Evolutionary conservation across 495 filamentous ascomycete species (phyloP), one percentile per base, ranked within the genome.

Genomic region (Aspergillus ellipticus): DNA sequence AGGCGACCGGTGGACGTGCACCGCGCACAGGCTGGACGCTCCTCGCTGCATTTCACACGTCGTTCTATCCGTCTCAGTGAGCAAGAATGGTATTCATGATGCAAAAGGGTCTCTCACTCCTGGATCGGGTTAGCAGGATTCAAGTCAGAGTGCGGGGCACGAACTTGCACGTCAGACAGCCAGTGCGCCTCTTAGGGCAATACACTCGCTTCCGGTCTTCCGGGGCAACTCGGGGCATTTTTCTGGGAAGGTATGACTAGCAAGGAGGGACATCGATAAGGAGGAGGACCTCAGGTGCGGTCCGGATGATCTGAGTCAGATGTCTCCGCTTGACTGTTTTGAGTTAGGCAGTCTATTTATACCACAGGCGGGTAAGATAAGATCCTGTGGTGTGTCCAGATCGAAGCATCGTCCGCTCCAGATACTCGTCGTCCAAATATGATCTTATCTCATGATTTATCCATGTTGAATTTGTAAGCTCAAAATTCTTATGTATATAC

Each of bases 101-200:
- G 5, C n/a, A n/a, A n/a, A n/a, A 11, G 13, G 33, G 35, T 45
- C 11, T 10, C 45, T 48, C 13, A 48, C 45, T 48, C 24, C 45
- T 48, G 16, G 0, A 29, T 29, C 17, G 1, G 45, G 45, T 48
- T 21, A 48, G 45, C 45, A 16, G 45, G 22, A 17, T 8, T 29
- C 24, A n/a, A n/a, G 16, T 16, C 13, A 13, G 16, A 7, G 2
- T 17, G 24, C 13, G 45, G 22, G 24, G 24, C 11, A 48, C 45
- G 19, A 6, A 48, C 45, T 48, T 48, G 45, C 45, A 48, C 22
- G 45, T 48, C 24, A 48, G 24, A 16, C 45, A 48, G 22, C 45
- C 45, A 8, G 22, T 48, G 22, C 45, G 45, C 11, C 22, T 48
- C 22, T 48, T 48, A 22, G 45, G 45, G 5, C 13, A 16, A 17